Evolutionary conservation across 495 filamentous ascomycete genomes (phyloP).

Genomic region (Daldinia grandis): DNA sequence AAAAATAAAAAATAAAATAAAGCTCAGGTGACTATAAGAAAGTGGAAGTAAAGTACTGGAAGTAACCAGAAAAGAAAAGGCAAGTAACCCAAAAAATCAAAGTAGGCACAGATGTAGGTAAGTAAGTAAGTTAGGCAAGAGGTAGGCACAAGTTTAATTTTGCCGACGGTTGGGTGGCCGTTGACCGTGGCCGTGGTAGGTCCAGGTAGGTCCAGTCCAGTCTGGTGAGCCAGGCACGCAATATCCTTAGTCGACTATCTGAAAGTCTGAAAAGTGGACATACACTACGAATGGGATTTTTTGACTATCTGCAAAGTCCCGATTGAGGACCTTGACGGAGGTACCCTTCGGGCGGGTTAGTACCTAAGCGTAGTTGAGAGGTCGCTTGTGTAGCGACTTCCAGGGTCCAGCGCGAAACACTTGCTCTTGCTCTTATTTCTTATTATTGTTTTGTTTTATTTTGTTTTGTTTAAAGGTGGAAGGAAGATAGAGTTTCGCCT

Average conservation of each 20-base stretch:
- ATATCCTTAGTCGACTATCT: slow-evolving; percentile 38
- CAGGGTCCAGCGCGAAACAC: background rate
- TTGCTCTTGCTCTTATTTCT: too few relatives aligned
- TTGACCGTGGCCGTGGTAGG: slow-evolving; percentile 11
- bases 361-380: slow-evolving; percentile 4
- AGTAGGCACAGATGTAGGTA: slow-evolving; percentile 1
- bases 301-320: slow-evolving; percentile 32
- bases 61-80: background rate
- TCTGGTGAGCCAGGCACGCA: slow-evolving; percentile 27
- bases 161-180: slow-evolving; percentile 27
- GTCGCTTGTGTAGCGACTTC: background rate
- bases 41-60: background rate
- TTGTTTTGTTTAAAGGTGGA: background rate
- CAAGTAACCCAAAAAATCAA: background rate
- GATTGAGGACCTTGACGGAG: slow-evolving; percentile 41
- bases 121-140: too few relatives aligned
- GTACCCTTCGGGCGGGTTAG: slow-evolving; percentile 20
- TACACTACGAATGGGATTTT: slow-evolving; percentile 35
- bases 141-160: slow-evolving; percentile 31
- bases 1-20: too few relatives aligned
- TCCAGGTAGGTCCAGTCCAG: too few relatives aligned
- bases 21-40: slow-evolving; percentile 34
- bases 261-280: slow-evolving; percentile 43
- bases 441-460: too few relatives aligned
- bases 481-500: slow-evolving; percentile 6